These are phyloP conservation scores for Apiotrichum montevideense DNA, from an alignment of 1,284 basidiomycete genomes.

Conservation along the genomic window DNA sequence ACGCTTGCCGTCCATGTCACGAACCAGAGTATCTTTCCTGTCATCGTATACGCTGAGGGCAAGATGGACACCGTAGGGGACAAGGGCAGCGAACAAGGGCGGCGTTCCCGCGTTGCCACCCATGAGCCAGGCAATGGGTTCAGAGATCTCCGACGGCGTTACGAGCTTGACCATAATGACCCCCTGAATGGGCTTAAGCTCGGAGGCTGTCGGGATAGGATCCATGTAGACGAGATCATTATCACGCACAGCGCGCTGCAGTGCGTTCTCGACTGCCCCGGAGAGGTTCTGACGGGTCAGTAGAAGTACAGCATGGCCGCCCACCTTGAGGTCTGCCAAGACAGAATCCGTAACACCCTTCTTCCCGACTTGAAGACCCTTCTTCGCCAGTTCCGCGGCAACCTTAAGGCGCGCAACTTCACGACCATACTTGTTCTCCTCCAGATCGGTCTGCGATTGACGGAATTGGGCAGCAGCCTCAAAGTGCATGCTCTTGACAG, in stretches of 20 bases:
- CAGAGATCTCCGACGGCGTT: conserved; percentile 58
- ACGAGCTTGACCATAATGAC: conserved; percentile 64
- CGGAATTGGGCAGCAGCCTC: conserved; percentile 83
- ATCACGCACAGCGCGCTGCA: conserved; percentile 71
- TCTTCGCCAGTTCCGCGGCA: conserved; percentile 64
- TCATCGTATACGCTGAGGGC: conserved; percentile 85
- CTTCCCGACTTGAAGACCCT: conserved; percentile 65
- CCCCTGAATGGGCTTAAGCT: conserved; percentile 62
- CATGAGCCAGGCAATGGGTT: conserved; percentile 52
- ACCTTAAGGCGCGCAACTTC: conserved; percentile 70
- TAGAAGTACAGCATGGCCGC: conserved; percentile 5
- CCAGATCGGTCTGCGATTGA: conserved; percentile 85
- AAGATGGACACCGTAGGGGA: conserved; percentile 80
- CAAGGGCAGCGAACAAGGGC: conserved; percentile 68
- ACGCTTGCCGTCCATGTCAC: conserved; percentile 59
- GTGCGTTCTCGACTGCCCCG: conserved; percentile 54
- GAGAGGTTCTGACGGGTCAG: conserved; percentile 57
- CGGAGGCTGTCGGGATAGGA: conserved; percentile 67
- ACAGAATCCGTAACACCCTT: conserved; percentile 61
- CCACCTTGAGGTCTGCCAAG: conserved; percentile 68
- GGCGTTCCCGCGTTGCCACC: conserved; percentile 52
- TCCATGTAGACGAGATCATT: conserved; percentile 96
- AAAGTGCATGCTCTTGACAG: conserved; percentile 80
- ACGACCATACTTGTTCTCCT: conserved; percentile 72
- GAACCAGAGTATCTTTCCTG: conserved; percentile 65